These are phyloP conservation scores for Penicillium sp. DNA, from an alignment of 2,329 filamentous ascomycete species.

Conservation along the genomic window DNA sequence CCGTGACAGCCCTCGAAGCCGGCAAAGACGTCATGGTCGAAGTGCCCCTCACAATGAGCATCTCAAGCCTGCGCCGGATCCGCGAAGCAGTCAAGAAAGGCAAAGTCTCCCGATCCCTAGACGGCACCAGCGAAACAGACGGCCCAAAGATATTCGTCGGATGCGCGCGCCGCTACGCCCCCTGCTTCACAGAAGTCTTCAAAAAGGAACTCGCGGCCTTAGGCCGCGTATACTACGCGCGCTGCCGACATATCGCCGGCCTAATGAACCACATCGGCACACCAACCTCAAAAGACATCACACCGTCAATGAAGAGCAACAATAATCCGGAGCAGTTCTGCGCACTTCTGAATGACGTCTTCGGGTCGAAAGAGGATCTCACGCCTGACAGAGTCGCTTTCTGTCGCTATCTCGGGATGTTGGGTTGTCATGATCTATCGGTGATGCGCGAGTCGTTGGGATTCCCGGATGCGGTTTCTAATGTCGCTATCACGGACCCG, in stretches of 20 bases:
- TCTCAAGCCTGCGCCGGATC: conserved; percentile 48
- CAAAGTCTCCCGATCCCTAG: neutral
- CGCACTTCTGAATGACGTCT: conserved; percentile 27
- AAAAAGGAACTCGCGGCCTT: conserved; percentile 52
- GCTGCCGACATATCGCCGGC: conserved; percentile 53
- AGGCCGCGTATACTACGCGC: conserved; percentile 54
- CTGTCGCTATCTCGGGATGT: conserved; percentile 46
- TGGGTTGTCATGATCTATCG: conserved; percentile 56
- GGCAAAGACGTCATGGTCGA: conserved; percentile 60
- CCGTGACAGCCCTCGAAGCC: conserved; percentile 51
- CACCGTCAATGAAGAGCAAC: neutral
- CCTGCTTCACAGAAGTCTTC: conserved; percentile 53
- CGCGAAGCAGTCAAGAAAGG: conserved; percentile 40
- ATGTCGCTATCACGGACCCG: conserved; percentile 44
- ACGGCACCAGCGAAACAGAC: conserved; percentile 39
- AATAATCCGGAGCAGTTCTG: conserved; percentile 9
- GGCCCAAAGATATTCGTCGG: conserved; percentile 56
- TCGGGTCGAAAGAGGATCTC: conserved; percentile 24
- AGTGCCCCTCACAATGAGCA: conserved; percentile 55
- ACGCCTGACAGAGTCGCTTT: conserved; percentile 29
- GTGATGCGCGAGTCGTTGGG: conserved; percentile 55
- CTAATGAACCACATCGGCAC: conserved; percentile 34
- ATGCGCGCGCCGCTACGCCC: conserved; percentile 61
- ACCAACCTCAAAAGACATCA: neutral
- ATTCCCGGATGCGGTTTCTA: conserved; percentile 47